Base-by-base conservation (phyloP, 345 rosid species). In the Citrus inodora region DNA sequence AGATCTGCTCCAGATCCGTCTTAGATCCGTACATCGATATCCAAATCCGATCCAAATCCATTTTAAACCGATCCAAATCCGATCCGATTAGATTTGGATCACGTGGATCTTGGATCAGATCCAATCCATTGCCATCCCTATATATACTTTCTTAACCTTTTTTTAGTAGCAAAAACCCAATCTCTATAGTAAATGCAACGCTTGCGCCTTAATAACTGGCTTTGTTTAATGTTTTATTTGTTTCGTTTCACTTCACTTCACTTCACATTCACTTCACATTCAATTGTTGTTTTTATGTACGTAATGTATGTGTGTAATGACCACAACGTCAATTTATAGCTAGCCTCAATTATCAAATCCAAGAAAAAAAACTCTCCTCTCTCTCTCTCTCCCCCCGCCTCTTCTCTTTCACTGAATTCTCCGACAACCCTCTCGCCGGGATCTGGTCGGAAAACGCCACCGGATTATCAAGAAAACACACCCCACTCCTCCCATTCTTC, bases 121-220 rank as follows among this genome's bases (percentile, higher is more conserved):
- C n/a, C n/a, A n/a, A n/a, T n/a, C n/a, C n/a, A n/a, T n/a, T n/a
- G n/a, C n/a, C n/a, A n/a, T n/a, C n/a, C n/a, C n/a, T n/a, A 35
- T 35, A 0, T 1, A 1, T 25, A 22, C 38, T 55, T 72, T 72
- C 58, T 6, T 1, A 71, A 4, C 75, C 10, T 22, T 53, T 70
- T 70, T 25, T 72, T 58, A 33, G 62, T 30, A 62, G 51, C 51
- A 1, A 13, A 4, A 46, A 46, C 51, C 4, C 51, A 46, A 16
- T 4, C 7, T 46, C 38, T 14, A 24, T 55, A 17, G 65, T 53
- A 70, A 61, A 46, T 24, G 64, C 80, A 62, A 62, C 68, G n/a
- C 83, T 82, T 78, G 38, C 87, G 73, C 86, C 86, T 88, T 82
- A 78, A 83, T 84, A 62, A 73, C 58, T 66, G 88, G 77, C 85